Percentiles rank a stretch among this genome's conserved stretches.
Evolutionary conservation across 1,284 basidiomycete species (phyloP).

Genomic region (Schizophyllum amplum): DNA sequence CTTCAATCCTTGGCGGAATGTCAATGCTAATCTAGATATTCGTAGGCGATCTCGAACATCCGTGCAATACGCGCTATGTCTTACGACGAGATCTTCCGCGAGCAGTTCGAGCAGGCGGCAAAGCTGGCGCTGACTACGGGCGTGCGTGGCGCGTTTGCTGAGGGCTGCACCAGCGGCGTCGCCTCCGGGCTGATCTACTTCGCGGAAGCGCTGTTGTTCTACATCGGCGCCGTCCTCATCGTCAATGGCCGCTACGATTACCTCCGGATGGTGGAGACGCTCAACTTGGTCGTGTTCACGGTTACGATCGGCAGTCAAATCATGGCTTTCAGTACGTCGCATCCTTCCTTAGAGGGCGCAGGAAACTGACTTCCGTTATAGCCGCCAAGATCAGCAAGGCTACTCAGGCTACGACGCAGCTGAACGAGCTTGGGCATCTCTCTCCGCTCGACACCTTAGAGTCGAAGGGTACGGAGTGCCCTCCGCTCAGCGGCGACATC

Average conservation of each 20-base stretch:
- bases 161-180: constrained; percentile 79
- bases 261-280: constrained; percentile 80
- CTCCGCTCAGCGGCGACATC: constrained; percentile 54
- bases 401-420: constrained; percentile 72
- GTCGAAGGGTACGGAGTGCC: constrained; percentile 57
- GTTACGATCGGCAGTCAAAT: constrained; percentile 88
- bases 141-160: constrained; percentile 70
- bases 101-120: constrained; percentile 59
- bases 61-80: constrained; percentile 86
- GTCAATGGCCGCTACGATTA: constrained; percentile 78
- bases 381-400: constrained; percentile 78
- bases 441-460: constrained; percentile 50
- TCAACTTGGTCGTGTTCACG: constrained; percentile 89
- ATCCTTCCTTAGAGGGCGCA: constrained; percentile 2
- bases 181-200: constrained; percentile 81
- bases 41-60: constrained; percentile 77
- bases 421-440: constrained; percentile 62
- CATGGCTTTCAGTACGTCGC: constrained; percentile 80
- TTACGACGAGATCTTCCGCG: constrained; percentile 70
- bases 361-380: constrained; percentile 22
- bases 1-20: constrained; percentile 3
- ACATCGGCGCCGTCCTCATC: constrained; percentile 81
- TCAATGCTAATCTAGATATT: constrained; percentile 11
- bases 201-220: constrained; percentile 86
- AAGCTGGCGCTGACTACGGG: constrained; percentile 61